Evolutionary conservation across 495 filamentous ascomycete species (phyloP).

Genomic region (Diplogelasinospora grovesii): DNA sequence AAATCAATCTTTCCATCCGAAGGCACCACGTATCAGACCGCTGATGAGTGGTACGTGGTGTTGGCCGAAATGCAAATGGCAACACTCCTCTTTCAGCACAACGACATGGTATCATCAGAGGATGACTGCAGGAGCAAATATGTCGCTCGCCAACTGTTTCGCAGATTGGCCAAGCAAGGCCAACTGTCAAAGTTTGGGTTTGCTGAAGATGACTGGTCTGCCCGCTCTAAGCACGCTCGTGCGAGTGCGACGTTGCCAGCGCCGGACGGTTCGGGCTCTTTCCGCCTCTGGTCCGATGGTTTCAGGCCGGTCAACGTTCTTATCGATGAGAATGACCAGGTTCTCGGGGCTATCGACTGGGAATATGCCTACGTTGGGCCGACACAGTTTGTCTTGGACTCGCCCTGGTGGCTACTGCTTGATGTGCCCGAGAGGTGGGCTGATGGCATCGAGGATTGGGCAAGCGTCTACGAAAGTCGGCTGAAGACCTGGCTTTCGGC

Average conservation of each 20-base stretch:
- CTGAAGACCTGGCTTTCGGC: constrained; percentile 21
- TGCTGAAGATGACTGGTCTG: constrained; percentile 10
- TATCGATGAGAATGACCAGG: constrained; percentile 6
- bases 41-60: constrained; percentile 34
- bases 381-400: constrained; percentile 31
- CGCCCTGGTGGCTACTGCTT: constrained; percentile 41
- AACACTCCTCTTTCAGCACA: constrained; percentile 36
- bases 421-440: constrained; percentile 29
- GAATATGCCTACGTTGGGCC: constrained; percentile 40
- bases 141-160: constrained; percentile 29
- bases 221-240: background rate
- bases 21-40: constrained; percentile 17
- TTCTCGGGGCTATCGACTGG: constrained; percentile 30
- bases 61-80: constrained; percentile 36
- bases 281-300: constrained; percentile 22
- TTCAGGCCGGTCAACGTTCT: constrained; percentile 21
- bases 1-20: constrained; percentile 3
- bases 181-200: constrained; percentile 17
- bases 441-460: constrained; percentile 24
- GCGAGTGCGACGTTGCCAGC: background rate
- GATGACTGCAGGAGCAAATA: constrained; percentile 31
- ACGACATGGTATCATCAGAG: constrained; percentile 29
- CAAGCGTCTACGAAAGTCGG: constrained; percentile 15
- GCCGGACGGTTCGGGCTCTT: constrained; percentile 5
- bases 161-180: constrained; percentile 23